Base-by-base conservation (phyloP, 768 basidiomycete species). In the Rhodotorula babjevae region DNA sequence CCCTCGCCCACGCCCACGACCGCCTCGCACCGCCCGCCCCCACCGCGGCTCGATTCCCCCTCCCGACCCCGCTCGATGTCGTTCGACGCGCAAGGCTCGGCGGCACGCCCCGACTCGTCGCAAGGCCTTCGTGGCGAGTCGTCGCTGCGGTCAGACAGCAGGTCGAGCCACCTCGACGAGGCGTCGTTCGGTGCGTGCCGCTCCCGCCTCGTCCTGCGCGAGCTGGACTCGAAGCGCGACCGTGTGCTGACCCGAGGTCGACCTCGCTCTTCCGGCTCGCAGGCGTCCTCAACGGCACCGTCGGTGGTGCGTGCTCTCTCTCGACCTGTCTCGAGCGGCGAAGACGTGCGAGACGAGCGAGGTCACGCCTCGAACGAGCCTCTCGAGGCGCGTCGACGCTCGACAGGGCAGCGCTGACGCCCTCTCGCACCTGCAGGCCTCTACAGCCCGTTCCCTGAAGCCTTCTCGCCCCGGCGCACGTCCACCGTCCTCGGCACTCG, bases 221-320 rank as follows among this genome's bases (percentile, higher is more conserved):
- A 0, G 31, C 12, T 29, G 25, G 2, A 9, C 47, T 14, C 47
- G 46, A 46, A 15, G 46, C 14, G 46, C 47, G 47, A 49, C 23
- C 47, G 47, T 21, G 47, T 46, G 14, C 50, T 52, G 23, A 52
- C 50, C 50, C 50, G 23, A 52, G 23, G 11, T 25, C 25, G 23
- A 12, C 23, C 50, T 8, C 50, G 50, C 2, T 52, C 50, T 27
- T 27, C 8, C 25, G 47, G 7, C n/a, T 6, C 11, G 23, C 50
- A 67, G 65, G 61, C 29, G 59, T 67, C 23, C 25, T 67, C 7
- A 50, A 72, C 18, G 71, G 71, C 15, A 67, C 71, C 0, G 65
- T 67, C 2, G 71, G 71, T 12, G 70, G 69, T 66, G 16, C 36
- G 64, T 55, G n/a, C 9, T 14, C 12, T 25, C 50, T 25, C 4